Evolutionary conservation across 257 asterid genomes (phyloP), one percentile per base, ranked within the genome.

Genomic region (Lithospermum erythrorhizon): DNA sequence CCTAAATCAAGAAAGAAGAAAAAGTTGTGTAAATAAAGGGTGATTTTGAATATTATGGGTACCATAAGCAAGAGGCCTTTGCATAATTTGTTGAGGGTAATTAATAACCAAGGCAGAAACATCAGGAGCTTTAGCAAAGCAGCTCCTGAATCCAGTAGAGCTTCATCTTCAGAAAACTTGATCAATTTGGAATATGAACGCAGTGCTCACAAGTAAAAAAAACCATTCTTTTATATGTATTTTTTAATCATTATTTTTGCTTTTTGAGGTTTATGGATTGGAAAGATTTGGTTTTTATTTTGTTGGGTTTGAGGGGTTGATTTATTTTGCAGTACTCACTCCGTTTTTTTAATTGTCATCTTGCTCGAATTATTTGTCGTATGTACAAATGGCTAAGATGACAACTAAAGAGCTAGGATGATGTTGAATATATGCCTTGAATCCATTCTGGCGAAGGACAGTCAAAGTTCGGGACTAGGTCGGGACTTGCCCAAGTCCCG

Each of bases 141-240:
- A 5, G 68, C 78, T 48, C 82, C 94, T 6, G 75, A 87, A 62
- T 67, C 80, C 75, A 78, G 35, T 64, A 4, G 47, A 29, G 48
- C 73, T 61, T 68, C 73, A 37, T 53, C 88, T 65, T 83, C 97
- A 61, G 82, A 85, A 20, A 79, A 69, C 56, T 85, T 90, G 72
- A 90, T 90, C 75, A 62, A 85, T 69, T 72, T 83, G 83, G 97
- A 87, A 66, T 73, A 62, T 51, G 65, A 83, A 49, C 75, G 83
- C 82, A 83, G 95, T 73, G 95, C 94, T 68, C 97, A 90, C 82
- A 90, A 90, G 97, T 87, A 82, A 67, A 35, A 67, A 35, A 21
- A 27, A 45, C 63, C 47, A 1, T 15, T 25, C 56, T 19, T 58
- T 6, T 51, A 17, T 20, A 13, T 48, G 1, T 32, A 8, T n/a